Conservation (phyloP, 495 filamentous ascomycete genomes). For the Trichodelitschia bisporula region DNA sequence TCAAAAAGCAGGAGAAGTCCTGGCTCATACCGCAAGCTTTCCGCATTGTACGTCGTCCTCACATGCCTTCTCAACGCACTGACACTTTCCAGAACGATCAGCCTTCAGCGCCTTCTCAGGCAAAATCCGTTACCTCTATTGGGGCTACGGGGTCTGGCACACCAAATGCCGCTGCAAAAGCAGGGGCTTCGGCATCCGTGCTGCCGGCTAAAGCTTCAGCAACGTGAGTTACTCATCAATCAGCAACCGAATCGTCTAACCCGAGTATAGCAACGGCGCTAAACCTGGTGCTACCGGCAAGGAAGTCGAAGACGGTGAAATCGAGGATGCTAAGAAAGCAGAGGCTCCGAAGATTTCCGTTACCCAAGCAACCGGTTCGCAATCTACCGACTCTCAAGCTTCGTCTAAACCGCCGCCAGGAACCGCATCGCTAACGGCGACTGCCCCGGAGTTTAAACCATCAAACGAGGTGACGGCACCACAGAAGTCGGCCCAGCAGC, state of each 20-base stretch:
- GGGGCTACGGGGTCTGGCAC: background rate
- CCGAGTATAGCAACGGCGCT: background rate
- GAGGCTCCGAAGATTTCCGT: background rate
- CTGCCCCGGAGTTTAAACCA: no score
- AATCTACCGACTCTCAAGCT: background rate
- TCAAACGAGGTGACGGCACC: no score
- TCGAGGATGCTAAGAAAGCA: slow-evolving; percentile 9
- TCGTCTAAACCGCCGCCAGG: no score
- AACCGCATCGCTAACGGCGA: no score
- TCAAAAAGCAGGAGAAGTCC: slow-evolving; percentile 50
- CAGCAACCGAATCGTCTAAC: background rate
- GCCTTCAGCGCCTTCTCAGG: slow-evolving; percentile 1
- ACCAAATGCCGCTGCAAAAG: background rate
- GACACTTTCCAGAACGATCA: slow-evolving; percentile 10
- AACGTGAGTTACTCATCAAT: slow-evolving; percentile 4
- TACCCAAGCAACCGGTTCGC: background rate
- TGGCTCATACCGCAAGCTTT: slow-evolving; percentile 82
- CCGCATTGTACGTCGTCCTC: slow-evolving; percentile 11
- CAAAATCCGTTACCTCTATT: background rate
- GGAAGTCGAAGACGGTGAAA: slow-evolving; percentile 15
- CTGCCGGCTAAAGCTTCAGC: background rate
- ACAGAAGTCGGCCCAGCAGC: background rate
- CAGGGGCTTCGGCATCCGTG: background rate
- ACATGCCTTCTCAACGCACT: slow-evolving; percentile 12
- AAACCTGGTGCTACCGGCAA: slow-evolving; percentile 3